A percentile compares a stretch with the other conserved stretches of the same genome.
Conservation (phyloP, 148 eudicot species). For the Euryodendron excelsum region DNA sequence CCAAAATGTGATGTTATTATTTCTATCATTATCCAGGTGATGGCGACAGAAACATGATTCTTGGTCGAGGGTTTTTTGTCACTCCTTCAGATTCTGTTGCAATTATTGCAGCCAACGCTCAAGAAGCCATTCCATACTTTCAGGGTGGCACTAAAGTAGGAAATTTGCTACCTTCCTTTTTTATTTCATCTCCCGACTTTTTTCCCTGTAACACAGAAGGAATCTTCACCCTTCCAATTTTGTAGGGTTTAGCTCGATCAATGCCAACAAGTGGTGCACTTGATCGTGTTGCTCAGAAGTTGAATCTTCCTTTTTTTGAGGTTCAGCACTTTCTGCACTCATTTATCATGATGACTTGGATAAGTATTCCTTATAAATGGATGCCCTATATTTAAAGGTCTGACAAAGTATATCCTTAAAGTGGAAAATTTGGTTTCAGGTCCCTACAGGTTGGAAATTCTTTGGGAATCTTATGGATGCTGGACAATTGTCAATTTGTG, state of each 20-base stretch:
- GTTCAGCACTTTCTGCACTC: conserved; percentile 31
- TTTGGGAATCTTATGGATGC: conserved; percentile 99
- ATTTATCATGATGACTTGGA: conserved; percentile 11
- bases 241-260: conserved; percentile 96
- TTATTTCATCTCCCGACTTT: background rate
- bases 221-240: background rate
- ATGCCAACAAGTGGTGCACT: conserved; percentile 99
- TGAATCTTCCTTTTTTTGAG: conserved; percentile 93
- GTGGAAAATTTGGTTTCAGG: conserved; percentile 43
- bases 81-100: conserved; percentile 99
- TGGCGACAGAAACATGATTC: conserved; percentile 98
- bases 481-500: conserved; percentile 86
- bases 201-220: conserved; percentile 1
- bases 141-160: conserved; percentile 72
- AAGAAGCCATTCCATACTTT: conserved; percentile 89
- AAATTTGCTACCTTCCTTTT: background rate
- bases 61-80: conserved; percentile 85
- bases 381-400: background rate
- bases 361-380: background rate
- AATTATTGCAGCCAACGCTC: conserved; percentile 94
- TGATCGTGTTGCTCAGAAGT: conserved; percentile 88
- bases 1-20: conserved; percentile 6
- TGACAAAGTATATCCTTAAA: background rate
- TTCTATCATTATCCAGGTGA: conserved; percentile 60
- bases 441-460: conserved; percentile 99